Evolutionary conservation across 2,329 filamentous ascomycete species (phyloP).

Genomic region (Aspergillus japonicus): DNA sequence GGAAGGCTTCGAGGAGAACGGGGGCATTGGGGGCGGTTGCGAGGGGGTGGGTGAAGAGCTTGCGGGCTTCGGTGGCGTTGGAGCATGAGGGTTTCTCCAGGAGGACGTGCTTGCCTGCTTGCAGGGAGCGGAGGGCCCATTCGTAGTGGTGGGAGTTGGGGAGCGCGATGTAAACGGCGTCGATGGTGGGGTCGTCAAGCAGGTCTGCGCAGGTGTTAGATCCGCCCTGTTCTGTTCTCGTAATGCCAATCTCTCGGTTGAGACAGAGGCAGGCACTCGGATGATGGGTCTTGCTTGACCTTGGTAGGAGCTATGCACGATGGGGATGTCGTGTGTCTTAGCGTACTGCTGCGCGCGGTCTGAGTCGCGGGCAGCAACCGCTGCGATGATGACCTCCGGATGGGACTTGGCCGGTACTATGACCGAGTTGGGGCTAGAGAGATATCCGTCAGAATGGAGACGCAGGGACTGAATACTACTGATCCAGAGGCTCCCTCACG

Average conservation of each 20-base stretch:
- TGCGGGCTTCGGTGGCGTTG: slow-evolving; percentile 47
- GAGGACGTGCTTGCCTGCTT: slow-evolving; percentile 55
- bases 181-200: slow-evolving; percentile 31
- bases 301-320: slow-evolving; percentile 41
- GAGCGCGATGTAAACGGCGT: slow-evolving; percentile 51
- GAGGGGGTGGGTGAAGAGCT: slow-evolving; percentile 44
- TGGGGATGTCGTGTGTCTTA: slow-evolving; percentile 52
- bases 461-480: too few relatives aligned
- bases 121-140: slow-evolving; percentile 51
- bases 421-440: slow-evolving; percentile 20
- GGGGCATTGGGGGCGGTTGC: slow-evolving; percentile 35
- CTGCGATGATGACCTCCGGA: slow-evolving; percentile 53
- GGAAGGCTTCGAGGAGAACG: slow-evolving; percentile 55
- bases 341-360: slow-evolving; percentile 50
- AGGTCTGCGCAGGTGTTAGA: slow-evolving; percentile 12
- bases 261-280: too few relatives aligned
- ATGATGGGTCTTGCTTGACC: slow-evolving; percentile 37
- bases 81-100: slow-evolving; percentile 55
- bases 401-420: slow-evolving; percentile 53
- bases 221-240: neutral
- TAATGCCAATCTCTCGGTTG: neutral
- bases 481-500: slow-evolving; percentile 7
- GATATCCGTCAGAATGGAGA: neutral
- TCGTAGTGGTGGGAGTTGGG: slow-evolving; percentile 42
- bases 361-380: slow-evolving; percentile 53